These are phyloP conservation scores for Neofusicoccum cordaticola DNA, from an alignment of 2,329 filamentous ascomycete species.

Conservation along the genomic window DNA sequence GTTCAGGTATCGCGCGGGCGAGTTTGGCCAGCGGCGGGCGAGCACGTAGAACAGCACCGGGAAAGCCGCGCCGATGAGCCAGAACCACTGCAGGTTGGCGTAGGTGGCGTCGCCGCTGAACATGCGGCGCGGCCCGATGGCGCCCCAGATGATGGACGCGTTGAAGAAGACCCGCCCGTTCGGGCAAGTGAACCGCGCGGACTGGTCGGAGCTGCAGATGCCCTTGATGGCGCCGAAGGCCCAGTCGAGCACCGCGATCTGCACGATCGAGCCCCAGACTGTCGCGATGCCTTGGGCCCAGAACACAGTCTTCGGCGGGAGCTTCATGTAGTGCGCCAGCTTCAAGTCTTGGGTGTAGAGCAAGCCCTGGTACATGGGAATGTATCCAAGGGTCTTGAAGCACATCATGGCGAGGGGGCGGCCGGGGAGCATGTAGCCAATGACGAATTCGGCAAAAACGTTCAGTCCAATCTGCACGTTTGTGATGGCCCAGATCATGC, in stretches of 20 bases:
- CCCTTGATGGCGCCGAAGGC: conserved; percentile 37
- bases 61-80: conserved; percentile 53
- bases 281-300: conserved; percentile 51
- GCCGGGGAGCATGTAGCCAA: conserved; percentile 65
- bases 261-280: conserved; percentile 29
- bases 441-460: conserved; percentile 52
- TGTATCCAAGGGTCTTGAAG: conserved; percentile 30
- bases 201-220: conserved; percentile 40
- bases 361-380: no score
- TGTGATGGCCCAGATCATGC: conserved; percentile 21
- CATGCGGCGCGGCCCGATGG: conserved; percentile 56
- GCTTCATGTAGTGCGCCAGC: conserved; percentile 43
- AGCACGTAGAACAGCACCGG: conserved; percentile 54
- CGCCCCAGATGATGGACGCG: conserved; percentile 66
- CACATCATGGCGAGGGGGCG: conserved; percentile 67
- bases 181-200: conserved; percentile 58
- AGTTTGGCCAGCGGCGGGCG: conserved; percentile 52
- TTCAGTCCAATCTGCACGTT: conserved; percentile 42
- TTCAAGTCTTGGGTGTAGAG: conserved; percentile 14
- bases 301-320: conserved; percentile 51
- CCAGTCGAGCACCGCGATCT: conserved; percentile 37
- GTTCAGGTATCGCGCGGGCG: conserved; percentile 54
- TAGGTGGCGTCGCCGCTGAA: conserved; percentile 64
- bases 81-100: conserved; percentile 59
- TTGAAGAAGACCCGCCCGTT: conserved; percentile 64